Percentiles rank a stretch among this genome's conserved stretches.
These are phyloP conservation scores for Alnus rubra DNA, from an alignment of 306 rosid genomes.

Conservation along the genomic window DNA sequence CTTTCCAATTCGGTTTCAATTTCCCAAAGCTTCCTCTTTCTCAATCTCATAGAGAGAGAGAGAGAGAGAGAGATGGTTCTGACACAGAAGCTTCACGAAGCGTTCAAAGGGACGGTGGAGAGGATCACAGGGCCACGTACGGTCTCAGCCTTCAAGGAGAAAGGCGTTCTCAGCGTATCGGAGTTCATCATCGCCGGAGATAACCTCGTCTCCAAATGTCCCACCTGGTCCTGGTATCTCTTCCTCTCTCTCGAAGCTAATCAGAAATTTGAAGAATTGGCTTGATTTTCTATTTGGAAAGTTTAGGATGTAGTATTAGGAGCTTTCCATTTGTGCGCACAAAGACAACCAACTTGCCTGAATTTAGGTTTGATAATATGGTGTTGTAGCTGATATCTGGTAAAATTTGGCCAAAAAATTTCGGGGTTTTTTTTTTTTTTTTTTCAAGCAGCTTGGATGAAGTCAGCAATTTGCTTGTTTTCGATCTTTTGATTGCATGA, in stretches of 20 bases:
- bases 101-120: slow-evolving; percentile 96
- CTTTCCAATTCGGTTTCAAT: not conserved
- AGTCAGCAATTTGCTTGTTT: too few species aligned
- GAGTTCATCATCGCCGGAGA: slow-evolving; percentile 91
- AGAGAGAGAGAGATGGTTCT: slow-evolving; percentile 59
- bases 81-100: slow-evolving; percentile 93
- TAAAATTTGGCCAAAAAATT: too few species aligned
- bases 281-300: too few species aligned
- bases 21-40: not conserved
- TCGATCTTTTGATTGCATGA: too few species aligned
- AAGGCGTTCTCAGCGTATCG: slow-evolving; percentile 94
- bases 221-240: slow-evolving; percentile 91
- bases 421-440: too few species aligned
- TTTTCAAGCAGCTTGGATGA: too few species aligned
- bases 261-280: not conserved
- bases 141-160: slow-evolving; percentile 97
- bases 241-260: not conserved
- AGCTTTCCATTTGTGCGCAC: too few species aligned
- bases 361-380: too few species aligned
- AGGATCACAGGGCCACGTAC: slow-evolving; percentile 91
- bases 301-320: too few species aligned
- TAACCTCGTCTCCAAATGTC: slow-evolving; percentile 97
- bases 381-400: too few species aligned
- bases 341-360: too few species aligned
- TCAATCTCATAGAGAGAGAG: not conserved